Base-by-base conservation (phyloP, 805 yeast species). In the Barnettozyma sucrosica region DNA sequence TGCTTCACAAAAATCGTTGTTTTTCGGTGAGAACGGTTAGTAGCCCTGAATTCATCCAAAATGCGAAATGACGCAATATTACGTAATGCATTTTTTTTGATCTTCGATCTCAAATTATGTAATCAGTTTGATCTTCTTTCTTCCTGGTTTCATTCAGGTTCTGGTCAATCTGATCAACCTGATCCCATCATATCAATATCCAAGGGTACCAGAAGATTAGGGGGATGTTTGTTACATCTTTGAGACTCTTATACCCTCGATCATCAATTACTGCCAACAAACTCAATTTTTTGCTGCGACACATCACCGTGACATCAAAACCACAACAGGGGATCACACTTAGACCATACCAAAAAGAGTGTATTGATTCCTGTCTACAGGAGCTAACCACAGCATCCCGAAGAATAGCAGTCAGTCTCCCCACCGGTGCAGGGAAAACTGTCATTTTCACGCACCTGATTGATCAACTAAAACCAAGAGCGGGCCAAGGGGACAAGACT, bases 401-500 rank as follows among this genome's bases (percentile, higher is more conserved):
- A 18, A 69, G 93, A 42, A 76, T 89, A 0, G 97, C 92, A 0
- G 89, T 89, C 2, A 84, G 89, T 25, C 64, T 90, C 34, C 96
- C 97, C 13, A 92, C 98, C 0, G 98, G 98, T 0, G 93, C 96
- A 11, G 98, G 98, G 5, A 90, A 90, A 57, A 90, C 97, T 0
- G 88, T 89, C 11, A 80, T 87, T 1, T 85, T 88, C 59, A 64
- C 85, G 0, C 75, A 75, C 52, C 54, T 84, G 37, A 75, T 85
- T 3, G 74, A 78, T 0, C 58, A 66, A 28, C 62, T 79, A 6
- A 50, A 58, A 37, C 72, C 75, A 0, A 39, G 51, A 4, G 45
- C 54, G 0, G 62, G 63, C 0, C 52, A 53, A 3, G 71, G 72
- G 3, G 46, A 58, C 28, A 66, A 70, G 47, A 57, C 71, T 0